phyloP scores from a whole-genome alignment of 2,329 filamentous ascomycete species.

The Arthrobotrys entomopaga region DNA sequence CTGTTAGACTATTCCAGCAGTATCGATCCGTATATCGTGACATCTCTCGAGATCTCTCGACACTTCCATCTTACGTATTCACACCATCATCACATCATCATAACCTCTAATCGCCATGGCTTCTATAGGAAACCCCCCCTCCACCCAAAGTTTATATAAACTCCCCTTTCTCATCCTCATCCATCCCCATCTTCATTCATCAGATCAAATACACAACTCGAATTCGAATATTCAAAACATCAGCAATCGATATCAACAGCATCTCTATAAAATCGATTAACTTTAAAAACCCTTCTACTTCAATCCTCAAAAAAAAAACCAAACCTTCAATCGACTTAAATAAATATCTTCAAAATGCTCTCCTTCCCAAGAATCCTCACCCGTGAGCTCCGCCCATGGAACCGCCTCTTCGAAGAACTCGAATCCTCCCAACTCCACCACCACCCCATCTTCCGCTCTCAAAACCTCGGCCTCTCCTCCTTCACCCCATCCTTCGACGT shows the following conservation, averaged over 20 bases:
- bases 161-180: conserved; percentile 1
- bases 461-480: conserved; percentile 57
- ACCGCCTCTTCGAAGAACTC: conserved; percentile 52
- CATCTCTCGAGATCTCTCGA: conserved; percentile 19
- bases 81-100: conserved; percentile 12
- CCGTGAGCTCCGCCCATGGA: conserved; percentile 41
- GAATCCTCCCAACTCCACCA: conserved; percentile 19
- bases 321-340: conserved; percentile 6
- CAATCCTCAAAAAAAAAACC: conserved; percentile 1
- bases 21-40: too few species aligned
- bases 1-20: conserved; percentile 13
- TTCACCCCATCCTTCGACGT: conserved; percentile 66
- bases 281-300: too few species aligned
- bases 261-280: conserved; percentile 2
- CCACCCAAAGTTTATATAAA: conserved; percentile 29
- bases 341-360: conserved; percentile 35
- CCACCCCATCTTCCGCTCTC: conserved; percentile 32
- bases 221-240: not conserved
- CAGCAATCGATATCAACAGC: conserved; percentile 4
- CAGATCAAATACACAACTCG: conserved; percentile 19
- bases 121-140: not conserved
- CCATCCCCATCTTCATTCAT: conserved; percentile 23
- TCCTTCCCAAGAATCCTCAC: conserved; percentile 41
- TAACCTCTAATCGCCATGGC: not conserved
- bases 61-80: conserved; percentile 6